Conservation (phyloP, 2,329 filamentous ascomycete species). For the Calonectria crousiana region DNA sequence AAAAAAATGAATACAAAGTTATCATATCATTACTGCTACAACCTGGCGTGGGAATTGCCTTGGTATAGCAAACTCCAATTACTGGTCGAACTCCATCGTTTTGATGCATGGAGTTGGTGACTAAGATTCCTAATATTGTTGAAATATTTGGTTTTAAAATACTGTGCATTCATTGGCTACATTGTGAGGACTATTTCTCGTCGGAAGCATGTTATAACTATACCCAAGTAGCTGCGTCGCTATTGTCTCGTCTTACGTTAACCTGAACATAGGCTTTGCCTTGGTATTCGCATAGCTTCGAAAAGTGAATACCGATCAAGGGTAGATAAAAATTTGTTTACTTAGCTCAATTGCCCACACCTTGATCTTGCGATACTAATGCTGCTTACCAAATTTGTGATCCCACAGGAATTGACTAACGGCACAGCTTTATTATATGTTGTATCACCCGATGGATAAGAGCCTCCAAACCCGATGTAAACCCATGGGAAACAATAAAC, state of each 20-base stretch:
- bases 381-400: neutral
- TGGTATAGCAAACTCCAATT: neutral
- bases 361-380: neutral
- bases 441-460: neutral
- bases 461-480: neutral
- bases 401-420: neutral
- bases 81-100: too few relatives aligned
- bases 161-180: neutral
- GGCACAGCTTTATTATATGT: neutral
- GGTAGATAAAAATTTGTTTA: neutral
- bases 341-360: accelerated
- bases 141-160: neutral
- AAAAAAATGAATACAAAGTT: neutral
- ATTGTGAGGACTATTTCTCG: too few relatives aligned
- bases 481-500: neutral
- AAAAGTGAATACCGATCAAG: neutral
- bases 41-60: neutral
- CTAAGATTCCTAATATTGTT: too few relatives aligned
- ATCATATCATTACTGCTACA: neutral
- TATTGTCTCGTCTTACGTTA: neutral
- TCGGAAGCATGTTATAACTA: too few relatives aligned
- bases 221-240: too few relatives aligned
- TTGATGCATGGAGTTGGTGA: too few relatives aligned
- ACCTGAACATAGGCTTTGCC: neutral
- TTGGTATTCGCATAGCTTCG: neutral